Percentiles rank a stretch among this genome's conserved stretches.
Evolutionary conservation across 2,329 filamentous ascomycete genomes (phyloP).

Genomic region (Fusarium gaditjirri): DNA sequence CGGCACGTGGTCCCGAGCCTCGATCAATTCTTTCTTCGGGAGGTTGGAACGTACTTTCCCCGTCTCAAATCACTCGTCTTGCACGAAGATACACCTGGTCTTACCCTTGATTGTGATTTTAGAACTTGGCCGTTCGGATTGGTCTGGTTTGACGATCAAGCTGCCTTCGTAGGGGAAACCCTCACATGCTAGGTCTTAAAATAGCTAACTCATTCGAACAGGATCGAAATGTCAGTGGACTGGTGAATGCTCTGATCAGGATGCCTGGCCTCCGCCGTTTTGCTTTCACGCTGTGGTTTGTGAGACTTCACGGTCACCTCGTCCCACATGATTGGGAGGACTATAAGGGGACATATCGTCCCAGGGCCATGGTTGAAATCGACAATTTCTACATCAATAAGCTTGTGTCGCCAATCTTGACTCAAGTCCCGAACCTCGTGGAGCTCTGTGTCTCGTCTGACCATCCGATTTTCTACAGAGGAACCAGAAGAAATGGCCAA

Average conservation of each 20-base stretch:
- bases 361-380: too few relatives aligned
- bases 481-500: neutral
- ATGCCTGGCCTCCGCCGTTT: neutral
- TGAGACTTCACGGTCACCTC: neutral
- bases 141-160: neutral
- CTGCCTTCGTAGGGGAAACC: neutral
- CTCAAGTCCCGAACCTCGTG: fast-evolving
- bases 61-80: neutral
- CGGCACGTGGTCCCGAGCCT: neutral
- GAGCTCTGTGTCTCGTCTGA: neutral
- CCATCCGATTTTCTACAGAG: neutral
- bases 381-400: neutral
- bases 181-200: fast-evolving
- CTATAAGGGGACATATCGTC: too few relatives aligned
- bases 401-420: neutral
- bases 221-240: neutral
- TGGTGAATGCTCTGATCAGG: fast-evolving
- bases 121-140: neutral
- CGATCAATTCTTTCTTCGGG: neutral
- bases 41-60: neutral
- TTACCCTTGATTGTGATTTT: neutral
- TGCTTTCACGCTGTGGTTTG: neutral
- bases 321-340: neutral
- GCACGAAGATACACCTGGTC: neutral
- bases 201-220: neutral